Evolutionary conservation across 2,329 filamentous ascomycete genomes (phyloP), one percentile per base, ranked within the genome.

Genomic region (Neofusicoccum sp.): DNA sequence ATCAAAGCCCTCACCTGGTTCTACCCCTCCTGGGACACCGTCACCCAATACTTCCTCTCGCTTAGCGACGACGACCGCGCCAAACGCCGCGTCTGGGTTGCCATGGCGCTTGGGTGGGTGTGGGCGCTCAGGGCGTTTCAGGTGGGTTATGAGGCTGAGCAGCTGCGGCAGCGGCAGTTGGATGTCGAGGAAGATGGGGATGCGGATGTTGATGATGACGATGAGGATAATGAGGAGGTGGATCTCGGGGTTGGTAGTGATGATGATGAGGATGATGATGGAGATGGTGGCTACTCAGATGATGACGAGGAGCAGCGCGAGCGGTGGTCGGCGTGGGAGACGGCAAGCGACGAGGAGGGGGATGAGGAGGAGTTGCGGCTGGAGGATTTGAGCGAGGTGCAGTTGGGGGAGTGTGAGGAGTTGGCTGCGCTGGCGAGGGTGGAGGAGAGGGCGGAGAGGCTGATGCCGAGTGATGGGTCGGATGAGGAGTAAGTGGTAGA

Each of bases 341-440:
- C 22, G 22, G 22, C 22, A 22, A 22, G 22, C 22, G 22, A 22
- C 2, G 22, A 22, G 22, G 22, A 22, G 22, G 22, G 41, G 14
- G 14, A 11, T 22, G 54, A 58, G 8, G 37, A 33, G 29, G 33
- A 58, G 28, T 39, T 16, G 2, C 11, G 16, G 54, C 14, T 44
- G 54, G 54, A 58, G 31, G n/a, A 34, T n/a, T 28, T 58, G 54
- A 58, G 54, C 54, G 54, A 58, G 54, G 41, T 47, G 29, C 31
- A 6, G 3, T 34, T 58, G 1, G 49, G 41, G 2, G 49, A 54
- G 22, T 22, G 22, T 12, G 54, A 36, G 31, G 39, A 58, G 8
- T 5, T 22, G 37, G 52, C 39, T 12, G 37, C 28, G 37, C 29
- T 52, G 33, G 31, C 31, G 7, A 16, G 31, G 14, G 52, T 9